These are phyloP conservation scores for Agrocybe praecox DNA, from an alignment of 768 basidiomycete species.

Conservation along the genomic window DNA sequence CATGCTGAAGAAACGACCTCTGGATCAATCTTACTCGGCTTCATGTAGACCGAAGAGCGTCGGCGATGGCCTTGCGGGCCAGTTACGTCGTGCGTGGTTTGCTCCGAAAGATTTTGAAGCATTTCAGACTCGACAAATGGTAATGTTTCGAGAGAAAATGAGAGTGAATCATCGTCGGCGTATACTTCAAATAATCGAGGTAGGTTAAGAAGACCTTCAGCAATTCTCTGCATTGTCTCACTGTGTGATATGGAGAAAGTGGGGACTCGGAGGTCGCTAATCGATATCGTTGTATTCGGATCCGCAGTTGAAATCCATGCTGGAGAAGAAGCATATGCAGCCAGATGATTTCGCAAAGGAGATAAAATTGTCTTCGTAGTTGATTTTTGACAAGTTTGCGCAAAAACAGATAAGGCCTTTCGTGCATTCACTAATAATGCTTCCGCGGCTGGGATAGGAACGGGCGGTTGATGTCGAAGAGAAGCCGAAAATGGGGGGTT, in stretches of 20 bases:
- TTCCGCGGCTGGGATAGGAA: conserved; percentile 25
- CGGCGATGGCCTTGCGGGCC: conserved; percentile 38
- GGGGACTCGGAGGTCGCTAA: conserved; percentile 72
- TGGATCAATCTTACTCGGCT: conserved; percentile 51
- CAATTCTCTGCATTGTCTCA: conserved; percentile 83
- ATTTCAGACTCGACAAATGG: conserved; percentile 67
- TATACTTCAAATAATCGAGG: conserved; percentile 94
- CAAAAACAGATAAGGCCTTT: conserved; percentile 61
- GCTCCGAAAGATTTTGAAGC: conserved; percentile 48
- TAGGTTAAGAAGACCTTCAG: conserved; percentile 93
- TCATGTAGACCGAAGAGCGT: conserved; percentile 40
- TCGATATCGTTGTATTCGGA: conserved; percentile 46
- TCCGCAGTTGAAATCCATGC: conserved; percentile 64
- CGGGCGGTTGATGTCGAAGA: conserved; percentile 29
- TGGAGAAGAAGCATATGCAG: conserved; percentile 66
- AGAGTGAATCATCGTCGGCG: conserved; percentile 87
- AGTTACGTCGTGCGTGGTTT: conserved; percentile 28
- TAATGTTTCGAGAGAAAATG: conserved; percentile 84
- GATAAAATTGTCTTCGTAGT: conserved; percentile 84
- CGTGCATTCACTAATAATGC: conserved; percentile 58
- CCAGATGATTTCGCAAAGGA: conserved; percentile 76
- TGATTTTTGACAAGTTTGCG: conserved; percentile 72
- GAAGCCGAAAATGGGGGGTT: conserved; percentile 28
- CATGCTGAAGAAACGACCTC: conserved; percentile 89
- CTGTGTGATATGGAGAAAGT: conserved; percentile 93